A percentile compares a stretch with the other conserved stretches of the same genome.
Evolutionary conservation across 805 yeast genomes (phyloP).

Genomic region (Zygosaccharomyces rouxii): DNA sequence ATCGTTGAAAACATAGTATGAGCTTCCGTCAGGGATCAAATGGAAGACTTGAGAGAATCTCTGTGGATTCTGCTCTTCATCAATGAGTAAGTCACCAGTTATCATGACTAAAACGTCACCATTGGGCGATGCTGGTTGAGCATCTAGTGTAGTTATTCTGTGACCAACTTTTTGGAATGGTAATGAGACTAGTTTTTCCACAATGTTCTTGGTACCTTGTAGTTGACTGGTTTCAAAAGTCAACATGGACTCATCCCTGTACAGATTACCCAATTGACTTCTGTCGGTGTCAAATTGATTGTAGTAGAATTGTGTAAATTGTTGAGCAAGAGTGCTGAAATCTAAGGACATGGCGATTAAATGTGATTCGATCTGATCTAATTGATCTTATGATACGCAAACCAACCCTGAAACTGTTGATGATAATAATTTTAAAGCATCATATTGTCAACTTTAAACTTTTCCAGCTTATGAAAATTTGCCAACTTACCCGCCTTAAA

Average conservation of each 20-base stretch:
- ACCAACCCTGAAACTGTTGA: background rate
- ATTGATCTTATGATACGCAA: too few relatives aligned
- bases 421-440: background rate
- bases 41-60: slow-evolving; percentile 98
- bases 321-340: slow-evolving; percentile 53
- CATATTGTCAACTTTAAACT: background rate
- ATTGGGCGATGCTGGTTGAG: slow-evolving; percentile 92
- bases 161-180: slow-evolving; percentile 93
- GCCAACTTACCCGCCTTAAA: slow-evolving; percentile 1
- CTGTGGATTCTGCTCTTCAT: slow-evolving; percentile 93
- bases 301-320: slow-evolving; percentile 92
- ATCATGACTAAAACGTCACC: slow-evolving; percentile 96
- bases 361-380: background rate
- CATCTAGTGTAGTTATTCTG: slow-evolving; percentile 91
- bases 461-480: slow-evolving; percentile 1
- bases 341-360: slow-evolving; percentile 35
- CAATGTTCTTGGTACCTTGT: slow-evolving; percentile 90
- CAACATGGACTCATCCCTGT: slow-evolving; percentile 96
- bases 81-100: slow-evolving; percentile 87
- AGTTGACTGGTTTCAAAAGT: slow-evolving; percentile 92
- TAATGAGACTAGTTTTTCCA: slow-evolving; percentile 82
- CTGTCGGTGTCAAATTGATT: slow-evolving; percentile 92
- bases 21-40: slow-evolving; percentile 84
- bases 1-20: slow-evolving; percentile 93
- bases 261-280: slow-evolving; percentile 84